phyloP scores from a whole-genome alignment of 2,329 filamentous ascomycete genomes.

The Coniochaeta sp. region DNA sequence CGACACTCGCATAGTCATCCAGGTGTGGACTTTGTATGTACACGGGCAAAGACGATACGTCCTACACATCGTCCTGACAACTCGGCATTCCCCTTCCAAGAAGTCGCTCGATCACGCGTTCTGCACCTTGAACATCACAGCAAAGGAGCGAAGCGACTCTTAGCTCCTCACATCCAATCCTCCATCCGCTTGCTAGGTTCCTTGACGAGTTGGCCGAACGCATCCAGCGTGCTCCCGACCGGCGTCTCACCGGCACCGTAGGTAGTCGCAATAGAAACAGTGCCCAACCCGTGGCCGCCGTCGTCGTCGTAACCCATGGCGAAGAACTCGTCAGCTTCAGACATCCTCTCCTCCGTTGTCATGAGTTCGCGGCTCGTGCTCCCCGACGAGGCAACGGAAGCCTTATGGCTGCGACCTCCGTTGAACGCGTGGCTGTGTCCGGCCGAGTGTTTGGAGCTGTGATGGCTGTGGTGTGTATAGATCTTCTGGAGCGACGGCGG shows the following conservation, averaged over 20 bases:
- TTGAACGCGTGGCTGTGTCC: not conserved
- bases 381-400: not conserved
- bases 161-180: not conserved
- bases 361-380: constrained; percentile 3
- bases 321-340: constrained; percentile 11
- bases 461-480: not conserved
- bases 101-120: too few species aligned
- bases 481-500: not conserved
- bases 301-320: not conserved
- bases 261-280: not conserved
- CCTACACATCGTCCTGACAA: too few species aligned
- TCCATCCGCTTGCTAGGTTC: not conserved
- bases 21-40: too few species aligned
- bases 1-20: too few species aligned
- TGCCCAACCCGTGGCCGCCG: too few species aligned
- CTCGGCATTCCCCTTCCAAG: too few species aligned
- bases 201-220: not conserved
- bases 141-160: too few species aligned
- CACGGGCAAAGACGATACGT: too few species aligned
- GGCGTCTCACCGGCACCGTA: not conserved
- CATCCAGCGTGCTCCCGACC: not conserved
- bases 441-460: not conserved
- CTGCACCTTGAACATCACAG: too few species aligned
- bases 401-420: not conserved
- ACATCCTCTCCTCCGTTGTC: constrained; percentile 12